phyloP scores from a whole-genome alignment of 2,329 filamentous ascomycete genomes.

The Epichloe festucae region DNA sequence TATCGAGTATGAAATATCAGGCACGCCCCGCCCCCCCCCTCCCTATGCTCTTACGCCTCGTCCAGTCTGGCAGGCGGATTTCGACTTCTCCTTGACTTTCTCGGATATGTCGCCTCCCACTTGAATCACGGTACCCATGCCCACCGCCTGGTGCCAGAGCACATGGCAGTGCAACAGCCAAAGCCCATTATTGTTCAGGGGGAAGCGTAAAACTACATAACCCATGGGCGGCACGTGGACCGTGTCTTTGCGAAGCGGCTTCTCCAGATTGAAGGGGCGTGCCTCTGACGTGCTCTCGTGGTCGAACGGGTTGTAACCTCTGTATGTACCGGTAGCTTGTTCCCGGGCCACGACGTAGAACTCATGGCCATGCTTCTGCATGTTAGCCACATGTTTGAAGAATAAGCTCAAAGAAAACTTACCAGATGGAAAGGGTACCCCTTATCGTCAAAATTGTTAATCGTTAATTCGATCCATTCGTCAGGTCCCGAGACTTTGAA shows the following conservation, averaged over 20 bases:
- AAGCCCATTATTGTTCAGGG: constrained; percentile 22
- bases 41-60: background rate
- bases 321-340: constrained; percentile 1
- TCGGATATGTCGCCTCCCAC: constrained; percentile 4
- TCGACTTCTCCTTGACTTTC: background rate
- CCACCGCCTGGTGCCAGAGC: constrained; percentile 24
- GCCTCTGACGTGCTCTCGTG: background rate
- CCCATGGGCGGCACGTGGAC: constrained; percentile 19
- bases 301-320: constrained; percentile 10
- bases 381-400: background rate
- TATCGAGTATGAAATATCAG: too few relatives aligned
- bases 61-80: background rate
- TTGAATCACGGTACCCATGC: constrained; percentile 12
- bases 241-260: constrained; percentile 19
- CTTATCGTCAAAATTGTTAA: constrained; percentile 38
- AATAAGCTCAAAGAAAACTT: constrained; percentile 3
- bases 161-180: constrained; percentile 27
- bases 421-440: constrained; percentile 37
- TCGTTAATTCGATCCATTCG: constrained; percentile 31
- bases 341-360: constrained; percentile 8
- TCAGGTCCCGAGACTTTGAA: constrained; percentile 9
- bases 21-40: background rate
- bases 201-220: constrained; percentile 22
- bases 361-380: constrained; percentile 10
- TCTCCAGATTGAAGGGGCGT: constrained; percentile 7